A percentile compares a stretch with the other conserved stretches of the same genome.
phyloP scores from a whole-genome alignment of 2,329 filamentous ascomycete genomes.

The Corynespora cassiicola region DNA sequence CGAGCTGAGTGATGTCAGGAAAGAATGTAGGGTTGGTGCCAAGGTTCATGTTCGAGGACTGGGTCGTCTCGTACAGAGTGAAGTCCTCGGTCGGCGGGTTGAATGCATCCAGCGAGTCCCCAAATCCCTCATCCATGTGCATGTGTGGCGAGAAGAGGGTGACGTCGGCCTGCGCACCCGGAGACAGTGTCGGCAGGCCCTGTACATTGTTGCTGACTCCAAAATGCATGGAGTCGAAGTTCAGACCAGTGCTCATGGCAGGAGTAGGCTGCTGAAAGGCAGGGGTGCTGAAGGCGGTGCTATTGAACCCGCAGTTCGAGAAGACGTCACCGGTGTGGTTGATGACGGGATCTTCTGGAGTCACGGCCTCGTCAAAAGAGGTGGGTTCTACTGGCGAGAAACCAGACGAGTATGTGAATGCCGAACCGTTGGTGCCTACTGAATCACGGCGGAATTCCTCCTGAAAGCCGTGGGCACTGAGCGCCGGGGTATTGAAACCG shows the following conservation, averaged over 20 bases:
- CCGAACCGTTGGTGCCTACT: constrained; percentile 42
- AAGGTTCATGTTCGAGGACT: constrained; percentile 27
- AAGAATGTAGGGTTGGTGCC: constrained; percentile 43
- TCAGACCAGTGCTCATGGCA: constrained; percentile 39
- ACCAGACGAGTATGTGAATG: constrained; percentile 47
- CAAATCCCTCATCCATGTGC: constrained; percentile 68
- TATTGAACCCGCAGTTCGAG: constrained; percentile 60
- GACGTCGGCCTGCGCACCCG: constrained; percentile 70
- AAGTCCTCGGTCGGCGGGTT: constrained; percentile 62
- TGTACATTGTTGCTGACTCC: constrained; percentile 28
- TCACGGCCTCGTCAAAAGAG: constrained; percentile 52
- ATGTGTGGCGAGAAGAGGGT: constrained; percentile 74
- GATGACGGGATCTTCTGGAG: constrained; percentile 57
- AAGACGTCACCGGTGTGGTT: constrained; percentile 68
- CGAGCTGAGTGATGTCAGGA: constrained; percentile 47
- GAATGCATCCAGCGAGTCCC: constrained; percentile 55
- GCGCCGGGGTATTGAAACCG: constrained; percentile 38
- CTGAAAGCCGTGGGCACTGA: constrained; percentile 35
- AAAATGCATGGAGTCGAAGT: constrained; percentile 51
- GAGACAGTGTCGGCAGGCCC: constrained; percentile 73
- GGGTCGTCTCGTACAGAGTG: constrained; percentile 59
- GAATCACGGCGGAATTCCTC: constrained; percentile 46
- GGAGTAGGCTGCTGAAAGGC: constrained; percentile 64
- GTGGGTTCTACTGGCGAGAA: constrained; percentile 50
- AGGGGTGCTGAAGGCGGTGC: constrained; percentile 66